A percentile compares a stretch with the other conserved stretches of the same genome.
These are phyloP conservation scores for Fusarium pseudonygamai DNA, from an alignment of 2,329 filamentous ascomycete species.

Conservation along the genomic window DNA sequence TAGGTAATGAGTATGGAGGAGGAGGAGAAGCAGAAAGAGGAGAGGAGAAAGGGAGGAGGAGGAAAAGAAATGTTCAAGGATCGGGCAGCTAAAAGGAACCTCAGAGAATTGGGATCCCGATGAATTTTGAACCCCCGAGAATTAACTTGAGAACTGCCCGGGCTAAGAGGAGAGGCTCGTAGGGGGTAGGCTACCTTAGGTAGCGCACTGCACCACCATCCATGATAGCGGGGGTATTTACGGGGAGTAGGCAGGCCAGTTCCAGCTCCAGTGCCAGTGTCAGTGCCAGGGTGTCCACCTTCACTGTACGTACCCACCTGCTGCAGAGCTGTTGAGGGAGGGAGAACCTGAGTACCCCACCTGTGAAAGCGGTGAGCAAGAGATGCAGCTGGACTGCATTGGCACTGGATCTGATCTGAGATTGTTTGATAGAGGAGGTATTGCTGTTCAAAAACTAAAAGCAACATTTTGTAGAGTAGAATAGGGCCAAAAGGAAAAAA, in stretches of 20 bases:
- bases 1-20: neutral
- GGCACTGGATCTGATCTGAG: neutral
- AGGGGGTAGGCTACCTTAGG: constrained; percentile 18
- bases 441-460: neutral
- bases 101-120: constrained; percentile 29
- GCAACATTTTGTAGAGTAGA: neutral
- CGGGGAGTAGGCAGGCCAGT: constrained; percentile 7
- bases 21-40: constrained; percentile 1
- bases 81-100: constrained; percentile 18
- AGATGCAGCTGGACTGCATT: constrained; percentile 14
- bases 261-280: neutral
- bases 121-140: constrained; percentile 41
- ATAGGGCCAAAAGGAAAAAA: neutral
- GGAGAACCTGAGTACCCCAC: constrained; percentile 28
- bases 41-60: constrained; percentile 2
- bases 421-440: neutral
- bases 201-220: constrained; percentile 12
- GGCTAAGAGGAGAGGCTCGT: constrained; percentile 16
- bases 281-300: constrained; percentile 27
- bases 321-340: constrained; percentile 20
- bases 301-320: constrained; percentile 7
- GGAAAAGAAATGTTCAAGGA: constrained; percentile 14
- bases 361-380: constrained; percentile 40
- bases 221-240: constrained; percentile 27
- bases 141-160: constrained; percentile 28